Evolutionary conservation across 345 rosid genomes (phyloP), one percentile per base, ranked within the genome.

Genomic region (Populus deltoides): DNA sequence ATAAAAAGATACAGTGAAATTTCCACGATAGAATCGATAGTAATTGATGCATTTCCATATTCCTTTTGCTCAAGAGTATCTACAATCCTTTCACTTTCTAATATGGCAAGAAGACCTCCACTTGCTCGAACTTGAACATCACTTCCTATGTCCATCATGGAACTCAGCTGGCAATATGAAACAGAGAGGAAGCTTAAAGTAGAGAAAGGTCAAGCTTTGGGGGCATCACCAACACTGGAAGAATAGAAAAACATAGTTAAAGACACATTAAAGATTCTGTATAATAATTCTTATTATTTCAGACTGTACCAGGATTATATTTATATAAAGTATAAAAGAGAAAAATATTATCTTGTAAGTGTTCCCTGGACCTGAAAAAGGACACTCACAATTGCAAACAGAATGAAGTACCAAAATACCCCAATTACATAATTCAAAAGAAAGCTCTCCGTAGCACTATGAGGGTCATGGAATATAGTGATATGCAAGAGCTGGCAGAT

Each of bases 81-180:
- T 49, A 95, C 90, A 66, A 95, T 87, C 77, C 93, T 91, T 87
- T 95, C 99, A 81, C 83, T 93, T 89, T 95, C 99, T 87, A 93
- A 86, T 83, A 95, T 86, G 68, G 99, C 98, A 74, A 96, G 93
- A 81, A 93, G 99, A 75, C 98, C 98, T 31, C 98, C 99, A 83
- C 97, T 89, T 70, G 93, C 97, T 68, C 98, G 96, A 83, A 96
- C 93, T 85, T 90, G 92, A 80, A 92, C 82, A 71, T 93, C 98
- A 83, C 96, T 96, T 83, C 90, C 92, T 85, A 91, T 87, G 81
- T 96, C 95, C 97, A 93, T 93, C 99, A 91, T 96, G 53, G 97
- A 93, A 86, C 93, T 92, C 75, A 93, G 87, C 99, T 96, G 86
- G 74, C 79, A 76, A 49, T 38, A 70, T 68, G 53, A 83, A 69